Percentiles rank a stretch among this genome's conserved stretches.
These are phyloP conservation scores for Epichloe sylvatica DNA, from an alignment of 2,329 filamentous ascomycete species.

Conservation along the genomic window DNA sequence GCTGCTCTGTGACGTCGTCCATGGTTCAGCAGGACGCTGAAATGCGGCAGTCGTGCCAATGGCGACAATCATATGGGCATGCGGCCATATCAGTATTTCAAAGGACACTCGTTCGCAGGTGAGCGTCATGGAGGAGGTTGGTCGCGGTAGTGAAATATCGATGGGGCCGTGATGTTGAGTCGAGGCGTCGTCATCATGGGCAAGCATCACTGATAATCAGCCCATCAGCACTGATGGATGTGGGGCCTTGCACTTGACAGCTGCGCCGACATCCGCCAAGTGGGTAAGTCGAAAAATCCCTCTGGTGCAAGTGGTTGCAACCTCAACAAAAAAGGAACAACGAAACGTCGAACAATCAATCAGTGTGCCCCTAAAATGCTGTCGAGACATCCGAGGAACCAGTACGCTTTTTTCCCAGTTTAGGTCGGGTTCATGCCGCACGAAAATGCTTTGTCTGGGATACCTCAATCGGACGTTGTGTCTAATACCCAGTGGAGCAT, in stretches of 20 bases:
- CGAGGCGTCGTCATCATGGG: neutral
- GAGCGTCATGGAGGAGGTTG: neutral
- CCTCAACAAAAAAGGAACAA: too few relatives aligned
- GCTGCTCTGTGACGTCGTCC: constrained; percentile 16
- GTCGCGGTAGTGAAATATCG: neutral
- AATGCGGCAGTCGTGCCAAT: neutral
- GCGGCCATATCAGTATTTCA: neutral
- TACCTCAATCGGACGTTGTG: too few relatives aligned
- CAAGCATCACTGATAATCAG: neutral
- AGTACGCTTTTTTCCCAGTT: too few relatives aligned
- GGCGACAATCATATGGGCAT: neutral
- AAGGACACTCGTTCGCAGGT: neutral
- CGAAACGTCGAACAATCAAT: too few relatives aligned
- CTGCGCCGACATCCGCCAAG: neutral
- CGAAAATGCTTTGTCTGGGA: too few relatives aligned
- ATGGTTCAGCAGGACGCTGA: constrained; percentile 14
- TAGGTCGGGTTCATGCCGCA: too few relatives aligned
- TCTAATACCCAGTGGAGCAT: too few relatives aligned
- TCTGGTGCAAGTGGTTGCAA: too few relatives aligned
- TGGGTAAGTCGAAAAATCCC: neutral
- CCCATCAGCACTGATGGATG: neutral
- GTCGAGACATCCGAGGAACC: too few relatives aligned
- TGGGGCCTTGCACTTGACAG: neutral
- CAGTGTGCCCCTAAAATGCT: too few relatives aligned
- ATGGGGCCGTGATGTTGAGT: neutral